Percentiles rank a stretch among this genome's conserved stretches.
Conservation (phyloP, 2,329 filamentous ascomycete species). For the Cytospora schulzeri region DNA sequence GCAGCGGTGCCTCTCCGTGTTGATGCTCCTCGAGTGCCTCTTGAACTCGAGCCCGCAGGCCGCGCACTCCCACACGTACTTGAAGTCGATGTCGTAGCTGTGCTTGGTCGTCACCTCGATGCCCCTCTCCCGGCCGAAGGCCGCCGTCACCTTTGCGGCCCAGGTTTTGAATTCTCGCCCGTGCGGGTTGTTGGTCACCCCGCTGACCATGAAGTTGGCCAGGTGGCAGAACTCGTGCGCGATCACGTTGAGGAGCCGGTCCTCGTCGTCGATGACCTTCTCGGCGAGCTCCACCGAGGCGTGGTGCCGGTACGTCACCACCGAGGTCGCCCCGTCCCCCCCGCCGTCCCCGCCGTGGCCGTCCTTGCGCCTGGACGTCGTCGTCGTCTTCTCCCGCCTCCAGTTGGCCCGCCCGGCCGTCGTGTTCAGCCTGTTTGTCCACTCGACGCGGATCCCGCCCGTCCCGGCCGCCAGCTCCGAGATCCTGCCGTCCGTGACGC, state of each 20-base stretch:
- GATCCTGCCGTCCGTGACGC: constrained; percentile 64
- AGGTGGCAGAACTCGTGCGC: constrained; percentile 97
- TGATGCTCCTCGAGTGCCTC: constrained; percentile 83
- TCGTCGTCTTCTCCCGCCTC: constrained; percentile 63
- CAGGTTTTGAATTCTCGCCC: constrained; percentile 83
- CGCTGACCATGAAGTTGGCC: constrained; percentile 84
- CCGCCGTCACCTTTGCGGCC: constrained; percentile 56
- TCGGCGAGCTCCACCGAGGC: constrained; percentile 86
- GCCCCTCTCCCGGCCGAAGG: constrained; percentile 61
- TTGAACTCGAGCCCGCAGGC: constrained; percentile 73
- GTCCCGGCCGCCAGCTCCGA: constrained; percentile 59
- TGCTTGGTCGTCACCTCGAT: constrained; percentile 89
- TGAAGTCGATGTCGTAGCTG: constrained; percentile 86
- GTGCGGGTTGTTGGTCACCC: constrained; percentile 75
- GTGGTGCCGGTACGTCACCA: constrained; percentile 52
- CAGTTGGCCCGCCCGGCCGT: constrained; percentile 78
- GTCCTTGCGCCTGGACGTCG: constrained; percentile 39
- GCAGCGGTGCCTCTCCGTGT: constrained; percentile 71
- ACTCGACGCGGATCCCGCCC: constrained; percentile 71
- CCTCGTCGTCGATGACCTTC: constrained; percentile 79
- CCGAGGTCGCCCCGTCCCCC: constrained; percentile 28
- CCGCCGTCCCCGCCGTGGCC: too few species aligned
- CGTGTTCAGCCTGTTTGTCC: constrained; percentile 78
- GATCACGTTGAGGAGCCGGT: constrained; percentile 83
- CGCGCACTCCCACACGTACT: constrained; percentile 82